Base-by-base conservation (phyloP, 176 grass and related monocot species). In the Phoenix roebelenii region DNA sequence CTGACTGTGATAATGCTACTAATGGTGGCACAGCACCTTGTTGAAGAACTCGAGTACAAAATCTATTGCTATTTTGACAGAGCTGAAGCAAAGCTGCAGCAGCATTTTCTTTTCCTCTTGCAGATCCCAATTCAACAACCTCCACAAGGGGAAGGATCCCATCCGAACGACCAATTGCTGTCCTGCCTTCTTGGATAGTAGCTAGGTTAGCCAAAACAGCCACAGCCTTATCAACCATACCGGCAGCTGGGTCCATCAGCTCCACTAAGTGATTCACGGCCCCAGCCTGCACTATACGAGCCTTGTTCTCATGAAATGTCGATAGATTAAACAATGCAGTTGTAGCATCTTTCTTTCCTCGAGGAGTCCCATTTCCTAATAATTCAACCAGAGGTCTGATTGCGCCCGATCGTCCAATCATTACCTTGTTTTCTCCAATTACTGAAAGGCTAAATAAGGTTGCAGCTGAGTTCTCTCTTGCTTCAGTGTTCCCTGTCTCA, bases 161-260 rank as follows among this genome's bases (percentile, higher is more conserved):
- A 70, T 77, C 71, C 12, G 70, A 71, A 73, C 79, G 83, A 58
- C 77, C 74, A 58, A 95, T 89, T 14, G 52, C 73, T 49, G 3
- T 80, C 69, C 82, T 75, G 17, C 90, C 90, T 60, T 95, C 90
- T 9, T 65, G 67, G 57, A 87, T 64, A 0, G 77, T 87, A 4
- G 86, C 86, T 30, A 95, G 86, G 59, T 84, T 95, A 58, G 90
- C 80, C 52, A 95, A 71, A 73, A 89, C 90, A 22, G 90, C 68
- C 23, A 95, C 90, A 22, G 80, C 89, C 52, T 89, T 95, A 55
- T 89, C 90, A 32, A 84, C 80, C 83, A 95, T 86, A 58, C 86
- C 90, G 24, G 74, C 74, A 7, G 82, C 85, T 76, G 86, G 90
- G 28, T 95, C 90, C 90, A 95, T 95, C 35, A 95, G 73, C 48